Evolutionary conservation across 352 stramenopile genomes (phyloP), one percentile per base, ranked within the genome.

Genomic region (Phytophthora sansomeana): DNA sequence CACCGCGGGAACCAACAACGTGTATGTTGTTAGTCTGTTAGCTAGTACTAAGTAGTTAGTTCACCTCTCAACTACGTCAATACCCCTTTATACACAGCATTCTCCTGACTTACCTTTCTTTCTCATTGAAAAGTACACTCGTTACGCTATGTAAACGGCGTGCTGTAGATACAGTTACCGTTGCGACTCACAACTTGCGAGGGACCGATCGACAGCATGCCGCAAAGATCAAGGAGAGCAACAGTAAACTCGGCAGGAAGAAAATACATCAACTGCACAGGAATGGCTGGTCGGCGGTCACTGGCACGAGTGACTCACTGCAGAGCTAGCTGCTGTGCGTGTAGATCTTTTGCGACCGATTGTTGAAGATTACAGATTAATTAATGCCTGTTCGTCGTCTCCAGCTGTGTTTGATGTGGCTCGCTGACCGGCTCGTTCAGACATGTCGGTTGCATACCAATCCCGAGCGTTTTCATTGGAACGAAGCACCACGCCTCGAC

Each of bases 381-480:
- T 42, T 21, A 6, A 42, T 42, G 36, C 36, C 36, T 42, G 36
- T 42, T 42, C 36, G 36, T 19, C 16, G 36, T 9, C 36, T 13
- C 17, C 36, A 42, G 5, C 36, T 42, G 36, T 13, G 36, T 42
- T 42, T 42, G 17, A 42, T 42, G 36, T 42, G 7, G 36, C 16
- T 42, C 36, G 36, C 36, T 42, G 8, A 19, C 36, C 5, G 36
- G 36, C 13, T 42, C 17, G 7, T 42, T 6, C 35, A 14, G 35
- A 41, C 10, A 41, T 41, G 9, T 16, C 35, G 10, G 35, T 10
- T 36, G 35, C 35, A 41, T 41, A 14, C 35, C 30, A 32, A 56
- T 56, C 49, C 5, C 32, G 16, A 56, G 32, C 32, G 32, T 11
- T 57, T 6, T 46, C 49, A 57, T 57, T 57, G 49, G 49, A 26